Conservation (phyloP, 2,329 filamentous ascomycete species). For the Trematosphaeria pertusa region DNA sequence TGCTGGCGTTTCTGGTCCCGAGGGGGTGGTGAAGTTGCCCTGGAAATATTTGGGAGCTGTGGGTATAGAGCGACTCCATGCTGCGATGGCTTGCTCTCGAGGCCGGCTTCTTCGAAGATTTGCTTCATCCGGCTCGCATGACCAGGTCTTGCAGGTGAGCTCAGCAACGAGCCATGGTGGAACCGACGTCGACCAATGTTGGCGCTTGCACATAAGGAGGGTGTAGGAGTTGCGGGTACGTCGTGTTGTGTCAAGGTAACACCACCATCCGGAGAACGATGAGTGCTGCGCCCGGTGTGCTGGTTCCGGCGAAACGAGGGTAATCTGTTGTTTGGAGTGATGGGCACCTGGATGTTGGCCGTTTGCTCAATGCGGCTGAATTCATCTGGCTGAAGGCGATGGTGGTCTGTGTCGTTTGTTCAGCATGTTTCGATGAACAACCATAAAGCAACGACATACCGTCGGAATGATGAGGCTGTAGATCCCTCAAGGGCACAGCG, state of each 20-base stretch:
- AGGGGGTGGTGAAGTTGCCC: slow-evolving; percentile 13
- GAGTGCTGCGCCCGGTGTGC: not conserved
- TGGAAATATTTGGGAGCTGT: slow-evolving; percentile 32
- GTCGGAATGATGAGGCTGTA: not conserved
- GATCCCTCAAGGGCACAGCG: not conserved
- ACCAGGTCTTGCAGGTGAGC: slow-evolving; percentile 39
- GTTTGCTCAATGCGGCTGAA: slow-evolving; percentile 10
- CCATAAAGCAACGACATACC: slow-evolving; percentile 9
- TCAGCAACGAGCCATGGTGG: slow-evolving; percentile 25
- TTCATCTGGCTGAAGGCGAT: slow-evolving; percentile 13
- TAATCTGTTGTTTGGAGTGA: slow-evolving; percentile 1
- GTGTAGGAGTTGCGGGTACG: not conserved
- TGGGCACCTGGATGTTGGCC: slow-evolving; percentile 1
- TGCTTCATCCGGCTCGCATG: slow-evolving; percentile 36
- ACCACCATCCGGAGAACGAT: slow-evolving; percentile 6
- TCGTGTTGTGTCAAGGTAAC: slow-evolving; percentile 7
- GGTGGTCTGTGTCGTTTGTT: slow-evolving; percentile 21
- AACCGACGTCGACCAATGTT: slow-evolving; percentile 35
- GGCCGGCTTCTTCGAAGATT: slow-evolving; percentile 32
- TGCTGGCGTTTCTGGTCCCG: not conserved
- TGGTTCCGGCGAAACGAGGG: slow-evolving; percentile 2
- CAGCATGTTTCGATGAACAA: slow-evolving; percentile 11
- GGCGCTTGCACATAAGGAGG: slow-evolving; percentile 17
- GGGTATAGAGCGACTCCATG: slow-evolving; percentile 21
- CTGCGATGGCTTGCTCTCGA: slow-evolving; percentile 4